Conservation (phyloP, 2,329 filamentous ascomycete genomes). For the Colletotrichum musae region DNA sequence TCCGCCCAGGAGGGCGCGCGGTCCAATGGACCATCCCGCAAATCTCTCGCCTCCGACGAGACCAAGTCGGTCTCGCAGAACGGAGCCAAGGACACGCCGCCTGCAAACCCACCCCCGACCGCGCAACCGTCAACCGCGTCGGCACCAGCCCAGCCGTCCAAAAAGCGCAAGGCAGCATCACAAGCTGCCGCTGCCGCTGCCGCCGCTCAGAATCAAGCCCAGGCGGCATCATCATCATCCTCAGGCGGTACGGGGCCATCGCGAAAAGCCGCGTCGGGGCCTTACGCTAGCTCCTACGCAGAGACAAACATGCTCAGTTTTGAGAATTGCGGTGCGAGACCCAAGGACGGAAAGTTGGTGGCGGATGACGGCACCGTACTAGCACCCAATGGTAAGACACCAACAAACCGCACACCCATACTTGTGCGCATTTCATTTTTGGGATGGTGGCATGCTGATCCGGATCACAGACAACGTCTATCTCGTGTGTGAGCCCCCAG, state of each 20-base stretch:
- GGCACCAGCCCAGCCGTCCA: conserved; percentile 67
- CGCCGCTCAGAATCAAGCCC: conserved; percentile 35
- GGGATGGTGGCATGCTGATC: conserved; percentile 44
- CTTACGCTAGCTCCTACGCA: conserved; percentile 56
- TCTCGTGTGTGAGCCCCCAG: conserved; percentile 95
- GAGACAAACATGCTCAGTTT: conserved; percentile 94
- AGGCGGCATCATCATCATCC: conserved; percentile 44
- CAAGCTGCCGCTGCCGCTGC: conserved; percentile 35
- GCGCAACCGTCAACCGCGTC: conserved; percentile 65
- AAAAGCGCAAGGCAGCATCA: conserved; percentile 86
- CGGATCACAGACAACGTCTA: conserved; percentile 81
- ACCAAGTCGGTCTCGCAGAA: conserved; percentile 54
- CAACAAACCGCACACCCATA: conserved; percentile 43
- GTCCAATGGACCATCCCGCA: conserved; percentile 56
- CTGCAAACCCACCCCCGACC: conserved; percentile 42
- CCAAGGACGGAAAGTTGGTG: conserved; percentile 83
- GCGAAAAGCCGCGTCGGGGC: conserved; percentile 55
- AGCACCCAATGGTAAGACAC: conserved; percentile 83
- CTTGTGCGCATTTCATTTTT: conserved; percentile 18
- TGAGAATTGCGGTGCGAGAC: conserved; percentile 76
- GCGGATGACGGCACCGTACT: conserved; percentile 93
- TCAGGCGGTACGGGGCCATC: conserved; percentile 49
- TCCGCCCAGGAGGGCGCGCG: conserved; percentile 54
- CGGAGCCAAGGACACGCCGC: conserved; percentile 54
- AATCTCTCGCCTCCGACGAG: conserved; percentile 56